phyloP scores from a whole-genome alignment of 768 basidiomycete genomes.

The Filobasidium floriforme region DNA sequence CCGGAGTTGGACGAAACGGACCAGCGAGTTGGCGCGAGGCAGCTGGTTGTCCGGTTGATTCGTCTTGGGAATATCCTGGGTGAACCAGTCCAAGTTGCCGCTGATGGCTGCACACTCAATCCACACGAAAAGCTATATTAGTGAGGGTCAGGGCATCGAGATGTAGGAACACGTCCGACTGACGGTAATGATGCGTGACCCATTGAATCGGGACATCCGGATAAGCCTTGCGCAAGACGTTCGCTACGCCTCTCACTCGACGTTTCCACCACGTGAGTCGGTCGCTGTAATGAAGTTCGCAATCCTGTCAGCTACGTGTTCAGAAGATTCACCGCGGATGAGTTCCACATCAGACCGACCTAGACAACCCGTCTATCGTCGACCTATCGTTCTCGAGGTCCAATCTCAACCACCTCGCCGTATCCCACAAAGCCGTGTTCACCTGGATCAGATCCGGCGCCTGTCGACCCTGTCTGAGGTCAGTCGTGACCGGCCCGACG shows the following conservation, averaged over 20 bases:
- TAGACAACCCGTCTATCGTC: conserved; percentile 11
- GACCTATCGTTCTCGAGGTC: conserved; percentile 22
- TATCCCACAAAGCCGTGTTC: conserved; percentile 29
- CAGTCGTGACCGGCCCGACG: too few species aligned
- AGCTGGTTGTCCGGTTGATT: background rate
- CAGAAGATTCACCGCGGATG: background rate
- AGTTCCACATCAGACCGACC: conserved; percentile 12
- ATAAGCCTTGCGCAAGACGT: conserved; percentile 14
- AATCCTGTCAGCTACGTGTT: background rate
- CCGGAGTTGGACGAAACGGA: conserved; percentile 17
- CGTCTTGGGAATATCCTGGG: conserved; percentile 8
- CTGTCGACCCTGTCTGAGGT: background rate
- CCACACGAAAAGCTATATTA: background rate
- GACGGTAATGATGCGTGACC: conserved; percentile 29
- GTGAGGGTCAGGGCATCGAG: background rate
- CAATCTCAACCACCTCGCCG: conserved; percentile 26
- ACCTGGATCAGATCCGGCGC: conserved; percentile 23
- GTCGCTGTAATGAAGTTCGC: conserved; percentile 8
- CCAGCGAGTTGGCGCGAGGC: conserved; percentile 21
- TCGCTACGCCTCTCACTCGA: conserved; percentile 20
- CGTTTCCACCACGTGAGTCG: conserved; percentile 24
- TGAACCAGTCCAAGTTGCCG: conserved; percentile 26
- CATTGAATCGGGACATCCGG: conserved; percentile 22
- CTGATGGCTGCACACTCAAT: conserved; percentile 10
- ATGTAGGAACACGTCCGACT: background rate